Evolutionary conservation across 306 rosid genomes (phyloP).

Genomic region (Cucurbita maxima): DNA sequence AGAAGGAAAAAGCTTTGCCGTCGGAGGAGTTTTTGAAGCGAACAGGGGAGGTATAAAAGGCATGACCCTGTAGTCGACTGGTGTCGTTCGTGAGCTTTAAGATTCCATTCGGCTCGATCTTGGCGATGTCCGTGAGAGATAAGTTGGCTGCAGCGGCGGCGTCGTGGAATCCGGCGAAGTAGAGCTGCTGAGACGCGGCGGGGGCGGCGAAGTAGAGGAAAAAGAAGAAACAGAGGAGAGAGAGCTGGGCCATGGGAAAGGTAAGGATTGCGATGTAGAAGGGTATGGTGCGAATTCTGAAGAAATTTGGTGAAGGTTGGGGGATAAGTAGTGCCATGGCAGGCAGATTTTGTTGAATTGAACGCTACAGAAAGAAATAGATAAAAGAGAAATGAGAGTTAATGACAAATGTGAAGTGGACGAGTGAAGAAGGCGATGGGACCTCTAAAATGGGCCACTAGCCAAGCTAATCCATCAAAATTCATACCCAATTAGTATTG

Average conservation of each 20-base stretch:
- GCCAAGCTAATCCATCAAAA: no score
- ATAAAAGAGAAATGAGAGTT: no score
- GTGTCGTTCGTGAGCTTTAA: constrained; percentile 48
- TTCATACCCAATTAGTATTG: no score
- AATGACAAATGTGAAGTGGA: no score
- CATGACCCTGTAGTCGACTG: constrained; percentile 32
- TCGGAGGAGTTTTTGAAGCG: constrained; percentile 37
- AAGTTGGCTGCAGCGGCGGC: constrained; percentile 17
- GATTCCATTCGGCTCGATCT: constrained; percentile 29
- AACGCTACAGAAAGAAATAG: no score
- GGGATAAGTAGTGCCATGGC: no score
- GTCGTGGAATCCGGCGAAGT: constrained; percentile 39
- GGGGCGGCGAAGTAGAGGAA: constrained; percentile 14
- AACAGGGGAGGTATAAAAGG: constrained; percentile 34
- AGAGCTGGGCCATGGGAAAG: no score
- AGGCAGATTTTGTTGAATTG: no score
- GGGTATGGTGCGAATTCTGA: background rate
- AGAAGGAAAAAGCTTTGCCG: constrained; percentile 54
- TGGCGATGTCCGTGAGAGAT: constrained; percentile 33
- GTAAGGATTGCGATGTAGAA: no score
- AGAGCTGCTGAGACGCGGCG: constrained; percentile 26
- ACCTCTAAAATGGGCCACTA: no score
- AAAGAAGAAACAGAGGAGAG: background rate
- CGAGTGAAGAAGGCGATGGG: no score
- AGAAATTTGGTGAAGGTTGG: no score